Evolutionary conservation across 2,329 filamentous ascomycete genomes (phyloP).

Genomic region (Fusarium secorum): DNA sequence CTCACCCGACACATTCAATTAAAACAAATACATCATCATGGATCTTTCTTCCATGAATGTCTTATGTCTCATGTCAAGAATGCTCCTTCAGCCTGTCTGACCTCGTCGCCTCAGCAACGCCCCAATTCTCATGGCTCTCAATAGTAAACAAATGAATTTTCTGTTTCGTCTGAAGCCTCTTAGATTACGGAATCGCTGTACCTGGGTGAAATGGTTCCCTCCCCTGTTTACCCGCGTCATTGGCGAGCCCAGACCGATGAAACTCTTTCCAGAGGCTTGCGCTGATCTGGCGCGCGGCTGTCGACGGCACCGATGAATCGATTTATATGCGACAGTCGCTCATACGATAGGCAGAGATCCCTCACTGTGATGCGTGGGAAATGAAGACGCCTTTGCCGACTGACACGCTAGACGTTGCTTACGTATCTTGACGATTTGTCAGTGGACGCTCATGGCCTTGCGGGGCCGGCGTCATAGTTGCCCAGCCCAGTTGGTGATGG

Average conservation of each 20-base stretch:
- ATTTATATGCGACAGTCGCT: neutral
- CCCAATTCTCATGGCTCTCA: neutral
- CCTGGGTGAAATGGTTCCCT: neutral
- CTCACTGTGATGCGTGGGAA: neutral
- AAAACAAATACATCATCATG: constrained; percentile 4
- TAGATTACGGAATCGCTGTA: neutral
- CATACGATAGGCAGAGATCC: neutral
- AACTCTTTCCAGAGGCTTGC: neutral
- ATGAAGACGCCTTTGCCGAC: neutral
- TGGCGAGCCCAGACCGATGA: neutral
- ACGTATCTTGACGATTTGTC: neutral
- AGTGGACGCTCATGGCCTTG: neutral
- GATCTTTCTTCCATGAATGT: constrained; percentile 4
- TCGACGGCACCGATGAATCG: constrained; percentile 1
- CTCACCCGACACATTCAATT: constrained; percentile 9
- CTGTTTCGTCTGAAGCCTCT: neutral
- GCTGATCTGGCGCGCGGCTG: neutral
- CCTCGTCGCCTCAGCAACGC: constrained; percentile 22
- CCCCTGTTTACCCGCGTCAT: neutral
- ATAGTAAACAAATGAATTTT: constrained; percentile 8
- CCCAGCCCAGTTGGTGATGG: constrained; percentile 14
- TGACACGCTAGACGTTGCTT: neutral
- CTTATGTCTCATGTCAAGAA: constrained; percentile 34
- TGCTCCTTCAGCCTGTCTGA: constrained; percentile 10
- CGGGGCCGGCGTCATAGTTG: neutral